Evolutionary conservation across 2,329 filamentous ascomycete species (phyloP).

Genomic region (Penicillium sp.): DNA sequence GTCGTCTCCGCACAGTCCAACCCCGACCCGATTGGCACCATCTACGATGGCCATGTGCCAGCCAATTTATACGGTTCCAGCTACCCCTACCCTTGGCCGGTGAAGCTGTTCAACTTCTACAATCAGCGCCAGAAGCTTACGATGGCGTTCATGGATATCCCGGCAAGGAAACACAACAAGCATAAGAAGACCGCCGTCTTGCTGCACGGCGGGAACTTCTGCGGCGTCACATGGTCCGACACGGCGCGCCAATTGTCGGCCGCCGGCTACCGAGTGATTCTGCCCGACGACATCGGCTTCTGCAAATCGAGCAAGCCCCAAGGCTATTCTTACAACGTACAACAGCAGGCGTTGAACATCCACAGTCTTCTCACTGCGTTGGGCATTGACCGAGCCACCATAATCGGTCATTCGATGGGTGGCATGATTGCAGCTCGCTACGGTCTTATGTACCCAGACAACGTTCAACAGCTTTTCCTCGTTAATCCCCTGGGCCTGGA

Average conservation of each 20-base stretch:
- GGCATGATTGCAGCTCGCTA: conserved; percentile 16
- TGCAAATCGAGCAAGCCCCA: conserved; percentile 18
- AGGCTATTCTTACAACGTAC: conserved; percentile 13
- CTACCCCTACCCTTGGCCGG: conserved; percentile 14
- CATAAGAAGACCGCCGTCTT: conserved; percentile 8
- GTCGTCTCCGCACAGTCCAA: conserved; percentile 5
- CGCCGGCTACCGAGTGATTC: conserved; percentile 13
- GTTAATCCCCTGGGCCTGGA: conserved; percentile 14
- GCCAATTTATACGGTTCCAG: conserved; percentile 8
- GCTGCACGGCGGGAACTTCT: conserved; percentile 16
- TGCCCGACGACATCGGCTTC: conserved; percentile 18
- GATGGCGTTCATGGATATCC: conserved; percentile 16
- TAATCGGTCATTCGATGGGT: conserved; percentile 16
- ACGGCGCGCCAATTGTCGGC: conserved; percentile 13
- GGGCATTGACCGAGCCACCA: conserved; percentile 7
- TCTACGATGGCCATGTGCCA: conserved; percentile 11
- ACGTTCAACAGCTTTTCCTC: conserved; percentile 11
- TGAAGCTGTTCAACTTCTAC: conserved; percentile 16
- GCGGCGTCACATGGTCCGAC: conserved; percentile 14
- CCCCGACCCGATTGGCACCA: conserved; percentile 12
- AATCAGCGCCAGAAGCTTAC: conserved; percentile 15
- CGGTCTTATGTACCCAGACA: conserved; percentile 14
- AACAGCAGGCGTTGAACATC: conserved; percentile 14
- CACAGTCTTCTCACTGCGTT: conserved; percentile 13
- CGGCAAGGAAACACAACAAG: not conserved